Evolutionary conservation across 2,329 filamentous ascomycete genomes (phyloP).

Genomic region (Pseudogymnoascus sp.): DNA sequence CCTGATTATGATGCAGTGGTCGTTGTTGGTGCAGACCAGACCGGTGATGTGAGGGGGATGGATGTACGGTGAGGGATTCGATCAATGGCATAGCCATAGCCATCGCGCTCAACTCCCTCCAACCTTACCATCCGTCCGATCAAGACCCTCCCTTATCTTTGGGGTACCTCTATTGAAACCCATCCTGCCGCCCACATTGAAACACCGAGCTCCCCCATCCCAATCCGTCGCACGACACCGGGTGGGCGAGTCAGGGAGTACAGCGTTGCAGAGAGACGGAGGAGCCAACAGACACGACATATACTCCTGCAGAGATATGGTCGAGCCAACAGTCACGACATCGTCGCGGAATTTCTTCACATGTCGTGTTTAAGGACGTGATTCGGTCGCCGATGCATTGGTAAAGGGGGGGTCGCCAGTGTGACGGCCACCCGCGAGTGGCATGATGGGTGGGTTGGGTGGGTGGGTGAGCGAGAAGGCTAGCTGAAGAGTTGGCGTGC

Average conservation of each 20-base stretch:
- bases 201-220: background rate
- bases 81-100: background rate
- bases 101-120: background rate
- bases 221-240: background rate
- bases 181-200: background rate
- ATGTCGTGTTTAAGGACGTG: constrained; percentile 7
- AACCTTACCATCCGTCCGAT: background rate
- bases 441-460: background rate
- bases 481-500: background rate
- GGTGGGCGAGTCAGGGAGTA: background rate
- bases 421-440: background rate
- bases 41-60: background rate
- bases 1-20: background rate
- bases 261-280: background rate
- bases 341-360: background rate
- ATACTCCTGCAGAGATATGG: background rate
- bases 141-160: background rate
- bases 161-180: background rate
- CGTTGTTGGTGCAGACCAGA: background rate
- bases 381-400: background rate
- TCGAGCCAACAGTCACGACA: background rate
- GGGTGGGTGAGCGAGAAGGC: background rate
- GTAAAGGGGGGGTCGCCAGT: background rate
- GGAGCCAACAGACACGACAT: background rate
- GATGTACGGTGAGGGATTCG: background rate